Percentiles rank a stretch among this genome's conserved stretches.
phyloP scores from a whole-genome alignment of 2,329 filamentous ascomycete genomes.

The Fonsecaea erecta region DNA sequence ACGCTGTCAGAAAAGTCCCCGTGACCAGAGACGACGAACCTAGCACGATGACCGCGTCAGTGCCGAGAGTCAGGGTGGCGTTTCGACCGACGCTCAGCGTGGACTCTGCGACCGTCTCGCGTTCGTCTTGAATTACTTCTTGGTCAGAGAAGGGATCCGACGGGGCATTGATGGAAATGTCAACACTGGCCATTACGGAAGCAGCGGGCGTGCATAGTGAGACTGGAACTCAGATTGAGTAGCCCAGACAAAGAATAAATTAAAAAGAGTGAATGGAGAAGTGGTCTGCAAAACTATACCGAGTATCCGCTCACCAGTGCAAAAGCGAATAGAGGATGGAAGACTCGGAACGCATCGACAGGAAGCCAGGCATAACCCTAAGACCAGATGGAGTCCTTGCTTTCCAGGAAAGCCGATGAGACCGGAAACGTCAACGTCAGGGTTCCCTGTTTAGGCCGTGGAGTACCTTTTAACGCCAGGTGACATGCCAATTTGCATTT shows the following conservation, averaged over 20 bases:
- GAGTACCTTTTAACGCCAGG: neutral
- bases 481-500: neutral
- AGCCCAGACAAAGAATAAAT: neutral
- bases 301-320: neutral
- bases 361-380: neutral
- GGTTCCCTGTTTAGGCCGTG: conserved; percentile 6
- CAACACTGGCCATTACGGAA: conserved; percentile 22
- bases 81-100: conserved; percentile 62
- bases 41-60: conserved; percentile 63
- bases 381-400: neutral
- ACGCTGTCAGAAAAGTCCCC: conserved; percentile 16
- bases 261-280: conserved; percentile 5
- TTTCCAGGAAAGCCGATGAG: conserved; percentile 7
- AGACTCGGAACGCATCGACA: neutral
- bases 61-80: conserved; percentile 64
- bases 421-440: conserved; percentile 9
- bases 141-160: conserved; percentile 30
- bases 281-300: neutral
- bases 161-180: conserved; percentile 5
- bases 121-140: conserved; percentile 33
- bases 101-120: conserved; percentile 47
- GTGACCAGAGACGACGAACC: conserved; percentile 46
- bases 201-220: conserved; percentile 21
- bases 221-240: neutral
- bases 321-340: neutral